Evolutionary conservation across 495 filamentous ascomycete species (phyloP).

Genomic region (Penicillium paradoxum): DNA sequence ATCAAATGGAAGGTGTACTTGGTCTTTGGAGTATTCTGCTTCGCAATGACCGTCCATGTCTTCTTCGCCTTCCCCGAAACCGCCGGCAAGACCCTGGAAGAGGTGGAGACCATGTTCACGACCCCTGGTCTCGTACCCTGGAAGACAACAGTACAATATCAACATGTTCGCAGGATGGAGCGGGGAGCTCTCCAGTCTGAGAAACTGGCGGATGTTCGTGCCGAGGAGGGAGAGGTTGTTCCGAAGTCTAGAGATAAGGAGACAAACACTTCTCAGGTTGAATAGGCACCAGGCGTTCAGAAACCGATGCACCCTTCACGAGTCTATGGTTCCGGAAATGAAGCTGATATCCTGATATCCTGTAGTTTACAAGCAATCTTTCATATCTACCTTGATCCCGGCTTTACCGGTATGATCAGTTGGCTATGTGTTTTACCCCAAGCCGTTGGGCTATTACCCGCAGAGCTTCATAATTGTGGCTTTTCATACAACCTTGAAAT

Average conservation of each 20-base stretch:
- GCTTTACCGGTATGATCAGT: background rate
- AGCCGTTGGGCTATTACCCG: too few relatives aligned
- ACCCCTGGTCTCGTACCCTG: constrained; percentile 57
- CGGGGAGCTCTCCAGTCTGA: constrained; percentile 24
- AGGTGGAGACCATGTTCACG: constrained; percentile 68
- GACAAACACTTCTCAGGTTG: background rate
- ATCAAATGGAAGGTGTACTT: constrained; percentile 73
- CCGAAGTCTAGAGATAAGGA: constrained; percentile 6
- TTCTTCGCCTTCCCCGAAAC: constrained; percentile 83
- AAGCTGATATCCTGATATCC: background rate
- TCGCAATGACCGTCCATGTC: constrained; percentile 66
- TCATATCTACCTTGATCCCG: background rate
- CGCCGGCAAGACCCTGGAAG: constrained; percentile 74
- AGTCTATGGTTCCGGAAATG: background rate
- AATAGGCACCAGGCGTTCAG: background rate
- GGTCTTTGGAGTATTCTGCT: constrained; percentile 72
- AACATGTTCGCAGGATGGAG: constrained; percentile 28
- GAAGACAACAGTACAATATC: constrained; percentile 53
- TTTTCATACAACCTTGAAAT: too few relatives aligned
- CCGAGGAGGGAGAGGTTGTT: constrained; percentile 6
- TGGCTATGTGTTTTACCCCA: too few relatives aligned
- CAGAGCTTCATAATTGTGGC: too few relatives aligned
- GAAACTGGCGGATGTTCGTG: constrained; percentile 19
- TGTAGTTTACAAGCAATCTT: background rate
- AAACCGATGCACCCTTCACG: too few relatives aligned